phyloP scores from a whole-genome alignment of 345 rosid genomes.

The Sonneratia caseolaris region DNA sequence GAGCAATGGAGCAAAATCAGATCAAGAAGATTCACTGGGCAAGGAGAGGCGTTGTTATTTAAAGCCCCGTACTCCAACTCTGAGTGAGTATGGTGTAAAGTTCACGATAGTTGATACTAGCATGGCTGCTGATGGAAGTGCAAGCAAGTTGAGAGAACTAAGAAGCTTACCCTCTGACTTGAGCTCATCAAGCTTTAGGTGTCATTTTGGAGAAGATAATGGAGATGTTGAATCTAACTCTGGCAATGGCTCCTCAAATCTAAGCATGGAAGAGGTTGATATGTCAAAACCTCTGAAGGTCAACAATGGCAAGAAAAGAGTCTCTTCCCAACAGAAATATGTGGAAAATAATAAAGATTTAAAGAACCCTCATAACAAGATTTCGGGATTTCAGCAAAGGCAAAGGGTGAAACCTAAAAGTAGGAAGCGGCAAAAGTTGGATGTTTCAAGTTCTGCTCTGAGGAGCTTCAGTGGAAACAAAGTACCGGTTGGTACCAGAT shows the following conservation, averaged over 20 bases:
- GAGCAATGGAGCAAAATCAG: constrained; percentile 15
- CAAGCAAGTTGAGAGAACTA: constrained; percentile 30
- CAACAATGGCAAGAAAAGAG: constrained; percentile 5
- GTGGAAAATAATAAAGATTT: constrained; percentile 11
- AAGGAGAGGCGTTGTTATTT: constrained; percentile 34
- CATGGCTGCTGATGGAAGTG: constrained; percentile 22
- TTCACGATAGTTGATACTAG: constrained; percentile 53
- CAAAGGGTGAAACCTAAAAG: constrained; percentile 12
- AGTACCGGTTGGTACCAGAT: constrained; percentile 6
- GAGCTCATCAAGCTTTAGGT: constrained; percentile 12
- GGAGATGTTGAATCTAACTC: constrained; percentile 24
- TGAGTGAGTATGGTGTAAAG: constrained; percentile 16
- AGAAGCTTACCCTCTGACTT: constrained; percentile 31
- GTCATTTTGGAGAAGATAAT: constrained; percentile 26
- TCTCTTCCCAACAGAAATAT: constrained; percentile 5
- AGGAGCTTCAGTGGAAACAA: constrained; percentile 8
- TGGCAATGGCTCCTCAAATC: constrained; percentile 12
- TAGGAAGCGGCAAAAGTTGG: constrained; percentile 15
- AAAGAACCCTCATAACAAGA: constrained; percentile 4
- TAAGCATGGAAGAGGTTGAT: constrained; percentile 16
- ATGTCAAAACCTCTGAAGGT: constrained; percentile 13
- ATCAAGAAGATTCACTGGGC: constrained; percentile 20
- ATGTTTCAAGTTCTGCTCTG: constrained; percentile 13
- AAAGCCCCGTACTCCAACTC: constrained; percentile 30
- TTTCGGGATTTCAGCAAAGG: constrained; percentile 9